These are phyloP conservation scores for Rhodomyrtus psidioides DNA, from an alignment of 441 rosid genomes.

Conservation along the genomic window DNA sequence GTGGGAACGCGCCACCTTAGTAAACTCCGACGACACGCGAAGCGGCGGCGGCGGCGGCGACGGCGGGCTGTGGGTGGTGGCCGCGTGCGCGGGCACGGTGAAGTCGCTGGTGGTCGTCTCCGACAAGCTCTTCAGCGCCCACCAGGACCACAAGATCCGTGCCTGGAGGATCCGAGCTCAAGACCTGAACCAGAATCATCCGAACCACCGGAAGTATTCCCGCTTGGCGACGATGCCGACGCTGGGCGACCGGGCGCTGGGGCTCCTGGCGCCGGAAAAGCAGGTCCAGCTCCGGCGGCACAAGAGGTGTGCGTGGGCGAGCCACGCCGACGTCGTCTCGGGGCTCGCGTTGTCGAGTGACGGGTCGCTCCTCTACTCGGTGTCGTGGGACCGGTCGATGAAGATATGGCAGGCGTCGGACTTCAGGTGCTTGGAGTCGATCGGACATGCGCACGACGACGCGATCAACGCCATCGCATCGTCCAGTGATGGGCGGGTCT, in stretches of 20 bases:
- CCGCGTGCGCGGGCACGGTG: slow-evolving; percentile 61
- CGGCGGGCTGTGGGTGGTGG: slow-evolving; percentile 21
- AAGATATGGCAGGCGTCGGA: slow-evolving; percentile 79
- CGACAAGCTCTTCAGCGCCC: slow-evolving; percentile 82
- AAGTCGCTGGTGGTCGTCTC: slow-evolving; percentile 56
- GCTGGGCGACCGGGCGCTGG: slow-evolving; percentile 57
- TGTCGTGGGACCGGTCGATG: slow-evolving; percentile 90
- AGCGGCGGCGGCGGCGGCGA: slow-evolving; percentile 25
- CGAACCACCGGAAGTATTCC: slow-evolving; percentile 31
- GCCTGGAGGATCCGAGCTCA: slow-evolving; percentile 56
- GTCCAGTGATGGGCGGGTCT: slow-evolving; percentile 53
- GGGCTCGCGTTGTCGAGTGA: slow-evolving; percentile 69
- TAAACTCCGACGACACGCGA: slow-evolving; percentile 5
- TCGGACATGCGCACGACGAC: slow-evolving; percentile 72
- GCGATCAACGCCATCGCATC: slow-evolving; percentile 72
- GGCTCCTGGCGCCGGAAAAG: slow-evolving; percentile 48
- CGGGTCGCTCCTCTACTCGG: slow-evolving; percentile 64
- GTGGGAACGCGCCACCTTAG: slow-evolving; percentile 41
- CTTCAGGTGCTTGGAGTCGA: slow-evolving; percentile 77
- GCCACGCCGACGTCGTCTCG: slow-evolving; percentile 78
- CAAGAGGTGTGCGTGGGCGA: slow-evolving; percentile 70
- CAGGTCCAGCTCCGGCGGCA: slow-evolving; percentile 71
- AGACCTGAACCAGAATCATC: slow-evolving; percentile 18
- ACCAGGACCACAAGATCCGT: slow-evolving; percentile 91
- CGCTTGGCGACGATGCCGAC: slow-evolving; percentile 83